A percentile compares a stretch with the other conserved stretches of the same genome.
Conservation (phyloP, 179 eudicot genomes). For the Silene vulgaris region DNA sequence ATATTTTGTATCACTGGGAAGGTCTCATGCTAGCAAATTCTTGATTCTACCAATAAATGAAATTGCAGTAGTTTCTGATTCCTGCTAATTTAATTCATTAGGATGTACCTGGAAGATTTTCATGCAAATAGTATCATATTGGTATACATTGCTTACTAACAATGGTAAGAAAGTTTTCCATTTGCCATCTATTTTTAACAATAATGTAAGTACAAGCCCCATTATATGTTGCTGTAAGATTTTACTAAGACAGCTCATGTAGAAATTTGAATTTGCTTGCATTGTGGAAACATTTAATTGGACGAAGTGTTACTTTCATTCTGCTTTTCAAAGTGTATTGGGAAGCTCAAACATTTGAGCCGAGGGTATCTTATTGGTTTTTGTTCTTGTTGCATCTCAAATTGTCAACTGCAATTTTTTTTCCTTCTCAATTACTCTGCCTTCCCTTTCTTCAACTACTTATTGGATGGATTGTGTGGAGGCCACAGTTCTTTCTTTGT, state of each 20-base stretch:
- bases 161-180: neutral
- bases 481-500: neutral
- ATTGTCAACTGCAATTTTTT: conserved; percentile 16
- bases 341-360: conserved; percentile 14
- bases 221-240: neutral
- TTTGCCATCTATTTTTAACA: neutral
- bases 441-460: neutral
- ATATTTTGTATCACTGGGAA: neutral
- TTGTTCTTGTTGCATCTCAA: neutral
- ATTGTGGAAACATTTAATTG: conserved; percentile 26
- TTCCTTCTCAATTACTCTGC: neutral
- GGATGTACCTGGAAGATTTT: conserved; percentile 15
- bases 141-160: neutral
- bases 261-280: conserved; percentile 9
- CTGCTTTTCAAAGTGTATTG: conserved; percentile 11
- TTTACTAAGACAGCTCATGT: conserved; percentile 11
- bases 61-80: neutral
- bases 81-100: conserved; percentile 10
- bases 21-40: conserved; percentile 1
- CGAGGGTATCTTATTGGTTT: conserved; percentile 12
- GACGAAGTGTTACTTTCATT: conserved; percentile 15
- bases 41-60: conserved; percentile 14
- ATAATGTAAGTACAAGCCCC: neutral
- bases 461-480: conserved; percentile 1
- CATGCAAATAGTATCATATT: conserved; percentile 15